phyloP scores from a whole-genome alignment of 2,329 filamentous ascomycete genomes.

The Colletotrichum costaricense region DNA sequence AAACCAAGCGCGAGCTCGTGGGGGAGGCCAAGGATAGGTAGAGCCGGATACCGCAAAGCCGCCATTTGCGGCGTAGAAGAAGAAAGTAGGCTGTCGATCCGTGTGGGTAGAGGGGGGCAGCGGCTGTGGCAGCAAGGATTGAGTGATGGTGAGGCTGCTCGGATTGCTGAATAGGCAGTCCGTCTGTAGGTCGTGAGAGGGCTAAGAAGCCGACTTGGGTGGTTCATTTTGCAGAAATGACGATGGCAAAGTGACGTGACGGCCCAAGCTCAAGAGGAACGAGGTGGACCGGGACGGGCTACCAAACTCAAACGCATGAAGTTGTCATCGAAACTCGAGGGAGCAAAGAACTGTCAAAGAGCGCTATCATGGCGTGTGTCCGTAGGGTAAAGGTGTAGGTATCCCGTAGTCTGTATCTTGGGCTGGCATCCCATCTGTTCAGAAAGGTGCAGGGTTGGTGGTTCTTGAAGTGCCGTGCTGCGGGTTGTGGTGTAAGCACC shows the following conservation, averaged over 20 bases:
- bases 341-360: neutral
- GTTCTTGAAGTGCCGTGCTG: too few species aligned
- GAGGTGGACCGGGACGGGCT: neutral
- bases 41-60: slow-evolving; percentile 8
- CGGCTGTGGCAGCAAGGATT: slow-evolving; percentile 4
- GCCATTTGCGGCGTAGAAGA: slow-evolving; percentile 9
- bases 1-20: slow-evolving; percentile 4
- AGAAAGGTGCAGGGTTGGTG: too few species aligned
- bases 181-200: neutral
- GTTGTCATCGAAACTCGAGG: neutral
- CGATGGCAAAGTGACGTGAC: slow-evolving; percentile 19
- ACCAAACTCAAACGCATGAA: neutral
- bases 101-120: neutral
- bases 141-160: neutral
- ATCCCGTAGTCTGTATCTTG: too few species aligned
- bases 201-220: neutral
- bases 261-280: slow-evolving; percentile 6
- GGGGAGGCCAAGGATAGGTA: slow-evolving; percentile 11
- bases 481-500: too few species aligned
- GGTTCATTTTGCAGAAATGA: slow-evolving; percentile 23
- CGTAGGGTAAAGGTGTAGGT: too few species aligned
- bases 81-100: slow-evolving; percentile 8
- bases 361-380: too few species aligned
- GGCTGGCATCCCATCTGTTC: too few species aligned
- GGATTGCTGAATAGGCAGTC: neutral